phyloP scores from a whole-genome alignment of 2,329 filamentous ascomycete species.

The Diaporthe eres region DNA sequence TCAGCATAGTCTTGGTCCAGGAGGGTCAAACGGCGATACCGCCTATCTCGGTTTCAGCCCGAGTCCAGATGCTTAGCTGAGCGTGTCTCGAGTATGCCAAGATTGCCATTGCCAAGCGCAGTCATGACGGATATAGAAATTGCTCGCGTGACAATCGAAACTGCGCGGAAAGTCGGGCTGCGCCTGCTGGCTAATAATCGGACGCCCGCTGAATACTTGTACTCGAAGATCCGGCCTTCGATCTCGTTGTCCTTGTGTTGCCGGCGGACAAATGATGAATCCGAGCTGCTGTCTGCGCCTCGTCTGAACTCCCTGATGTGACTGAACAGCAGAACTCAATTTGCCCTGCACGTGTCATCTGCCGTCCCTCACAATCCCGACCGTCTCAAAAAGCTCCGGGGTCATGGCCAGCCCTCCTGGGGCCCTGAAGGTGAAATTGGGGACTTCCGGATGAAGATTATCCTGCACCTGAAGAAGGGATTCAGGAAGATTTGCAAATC shows the following conservation, averaged over 20 bases:
- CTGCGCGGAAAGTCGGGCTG: background rate
- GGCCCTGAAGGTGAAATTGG: background rate
- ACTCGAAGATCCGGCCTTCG: too few species aligned
- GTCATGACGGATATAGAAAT: slow-evolving; percentile 17
- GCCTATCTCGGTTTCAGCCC: slow-evolving; percentile 25
- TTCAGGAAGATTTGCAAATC: background rate
- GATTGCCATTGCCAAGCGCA: background rate
- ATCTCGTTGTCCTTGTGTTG: background rate
- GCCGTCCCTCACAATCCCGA: background rate
- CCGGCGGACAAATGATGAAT: background rate
- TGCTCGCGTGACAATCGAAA: slow-evolving; percentile 12
- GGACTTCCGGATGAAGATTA: background rate
- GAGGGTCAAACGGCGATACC: slow-evolving; percentile 24
- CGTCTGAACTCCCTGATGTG: background rate
- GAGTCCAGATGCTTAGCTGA: slow-evolving; percentile 23
- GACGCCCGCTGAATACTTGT: background rate
- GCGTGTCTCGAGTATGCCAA: slow-evolving; percentile 25
- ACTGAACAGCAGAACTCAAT: background rate
- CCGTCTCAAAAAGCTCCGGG: background rate
- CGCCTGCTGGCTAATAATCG: background rate
- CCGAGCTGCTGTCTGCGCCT: background rate
- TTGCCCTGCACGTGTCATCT: background rate
- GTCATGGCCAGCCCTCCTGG: background rate
- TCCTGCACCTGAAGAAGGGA: background rate
- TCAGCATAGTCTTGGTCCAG: slow-evolving; percentile 27